Evolutionary conservation across 495 filamentous ascomycete genomes (phyloP).

Genomic region (Darksidea phi): DNA sequence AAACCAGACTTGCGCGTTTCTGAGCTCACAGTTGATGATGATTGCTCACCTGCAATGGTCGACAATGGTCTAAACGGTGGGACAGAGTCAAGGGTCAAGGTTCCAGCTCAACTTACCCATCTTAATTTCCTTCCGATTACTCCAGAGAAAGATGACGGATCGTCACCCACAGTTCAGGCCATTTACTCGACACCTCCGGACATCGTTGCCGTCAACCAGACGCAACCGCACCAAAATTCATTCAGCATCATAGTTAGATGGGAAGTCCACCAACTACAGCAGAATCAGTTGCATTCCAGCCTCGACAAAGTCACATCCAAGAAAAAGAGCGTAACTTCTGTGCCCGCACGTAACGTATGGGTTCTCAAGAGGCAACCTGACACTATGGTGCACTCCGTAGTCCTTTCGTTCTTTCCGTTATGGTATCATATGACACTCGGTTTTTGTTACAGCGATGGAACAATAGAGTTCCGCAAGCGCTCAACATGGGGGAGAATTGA

Average conservation of each 20-base stretch:
- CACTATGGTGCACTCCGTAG: constrained; percentile 61
- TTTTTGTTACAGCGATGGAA: constrained; percentile 71
- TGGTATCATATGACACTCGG: constrained; percentile 67
- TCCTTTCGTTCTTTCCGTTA: constrained; percentile 64
- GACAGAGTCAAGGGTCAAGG: constrained; percentile 11
- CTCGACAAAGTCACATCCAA: constrained; percentile 72
- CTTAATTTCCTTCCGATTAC: constrained; percentile 41
- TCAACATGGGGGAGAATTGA: constrained; percentile 64
- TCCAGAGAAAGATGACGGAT: constrained; percentile 46
- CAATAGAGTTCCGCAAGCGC: constrained; percentile 73
- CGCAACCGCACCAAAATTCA: constrained; percentile 57
- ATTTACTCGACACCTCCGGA: constrained; percentile 64
- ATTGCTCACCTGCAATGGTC: constrained; percentile 27
- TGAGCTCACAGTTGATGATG: constrained; percentile 30
- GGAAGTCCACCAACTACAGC: constrained; percentile 62
- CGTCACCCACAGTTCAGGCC: constrained; percentile 61
- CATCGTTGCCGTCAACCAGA: constrained; percentile 44
- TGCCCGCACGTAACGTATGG: constrained; percentile 46
- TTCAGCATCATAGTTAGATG: constrained; percentile 73
- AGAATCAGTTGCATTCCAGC: constrained; percentile 62
- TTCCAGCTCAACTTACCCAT: constrained; percentile 35
- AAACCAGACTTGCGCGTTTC: constrained; percentile 30
- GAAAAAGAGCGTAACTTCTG: constrained; percentile 50
- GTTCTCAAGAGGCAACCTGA: constrained; percentile 67
- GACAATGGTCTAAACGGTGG: constrained; percentile 10